Conservation (phyloP, 495 filamentous ascomycete genomes). For the Neurospora sp. region DNA sequence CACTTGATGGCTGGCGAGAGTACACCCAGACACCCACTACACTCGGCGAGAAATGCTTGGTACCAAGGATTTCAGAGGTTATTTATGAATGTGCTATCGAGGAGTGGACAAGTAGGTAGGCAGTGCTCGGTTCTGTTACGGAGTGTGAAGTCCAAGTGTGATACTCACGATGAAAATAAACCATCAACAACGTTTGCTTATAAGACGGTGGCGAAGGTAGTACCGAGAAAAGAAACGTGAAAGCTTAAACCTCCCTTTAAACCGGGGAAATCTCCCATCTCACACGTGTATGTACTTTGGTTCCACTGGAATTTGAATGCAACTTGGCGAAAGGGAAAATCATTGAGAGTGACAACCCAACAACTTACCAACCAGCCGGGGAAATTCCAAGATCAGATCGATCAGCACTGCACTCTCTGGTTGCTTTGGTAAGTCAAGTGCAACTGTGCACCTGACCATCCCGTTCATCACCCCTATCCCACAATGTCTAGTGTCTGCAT, state of each 20-base stretch:
- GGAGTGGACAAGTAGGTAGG: neutral
- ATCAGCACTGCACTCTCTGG: neutral
- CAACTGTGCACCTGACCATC: neutral
- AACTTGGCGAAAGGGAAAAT: neutral
- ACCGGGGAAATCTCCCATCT: neutral
- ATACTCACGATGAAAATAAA: neutral
- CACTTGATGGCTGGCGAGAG: neutral
- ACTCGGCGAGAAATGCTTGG: neutral
- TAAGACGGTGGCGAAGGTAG: neutral
- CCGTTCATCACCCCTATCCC: neutral
- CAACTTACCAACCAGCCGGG: neutral
- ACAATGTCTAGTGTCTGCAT: neutral
- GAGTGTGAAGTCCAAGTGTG: neutral
- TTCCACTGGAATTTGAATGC: neutral
- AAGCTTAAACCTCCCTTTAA: neutral
- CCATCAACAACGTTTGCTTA: neutral
- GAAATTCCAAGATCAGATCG: neutral
- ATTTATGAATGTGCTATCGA: neutral
- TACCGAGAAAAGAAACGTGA: neutral
- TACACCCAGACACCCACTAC: neutral
- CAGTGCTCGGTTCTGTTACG: neutral
- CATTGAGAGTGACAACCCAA: neutral
- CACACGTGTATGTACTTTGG: neutral
- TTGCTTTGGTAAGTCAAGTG: neutral
- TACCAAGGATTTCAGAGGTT: neutral